Evolutionary conservation across 192 early-diverging fungal species (phyloP).

Genomic region (Podila minutissima): DNA sequence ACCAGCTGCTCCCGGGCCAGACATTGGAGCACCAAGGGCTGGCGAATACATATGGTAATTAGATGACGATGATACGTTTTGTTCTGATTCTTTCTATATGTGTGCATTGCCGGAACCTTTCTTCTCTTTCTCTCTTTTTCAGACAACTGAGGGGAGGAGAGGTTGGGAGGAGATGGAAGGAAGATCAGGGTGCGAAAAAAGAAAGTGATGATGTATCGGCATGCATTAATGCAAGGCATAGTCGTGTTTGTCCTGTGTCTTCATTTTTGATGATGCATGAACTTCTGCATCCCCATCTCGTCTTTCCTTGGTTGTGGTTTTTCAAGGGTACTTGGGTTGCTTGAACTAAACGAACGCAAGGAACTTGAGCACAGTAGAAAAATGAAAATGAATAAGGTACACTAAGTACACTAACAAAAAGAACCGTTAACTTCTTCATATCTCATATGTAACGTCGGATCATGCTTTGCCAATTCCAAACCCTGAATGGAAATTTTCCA

Average conservation of each 20-base stretch:
- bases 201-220: too few relatives aligned
- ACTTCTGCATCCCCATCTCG: too few relatives aligned
- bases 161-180: neutral
- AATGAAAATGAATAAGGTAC: too few relatives aligned
- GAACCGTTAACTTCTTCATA: neutral
- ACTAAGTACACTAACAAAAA: too few relatives aligned
- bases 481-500: neutral
- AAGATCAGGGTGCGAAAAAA: neutral
- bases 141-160: neutral
- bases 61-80: slow-evolving; percentile 32
- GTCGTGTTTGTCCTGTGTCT: neutral
- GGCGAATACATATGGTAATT: slow-evolving; percentile 58
- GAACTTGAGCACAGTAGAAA: too few relatives aligned
- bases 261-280: too few relatives aligned
- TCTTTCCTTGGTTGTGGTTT: too few relatives aligned
- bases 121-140: neutral
- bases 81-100: slow-evolving; percentile 23
- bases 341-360: too few relatives aligned
- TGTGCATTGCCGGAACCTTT: neutral
- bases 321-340: too few relatives aligned
- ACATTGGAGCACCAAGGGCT: slow-evolving; percentile 43
- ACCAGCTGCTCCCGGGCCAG: slow-evolving; percentile 53
- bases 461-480: neutral
- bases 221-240: neutral
- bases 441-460: neutral